Base-by-base conservation (phyloP, 805 yeast species). In the Vanderwaltozyma yarrowii region DNA sequence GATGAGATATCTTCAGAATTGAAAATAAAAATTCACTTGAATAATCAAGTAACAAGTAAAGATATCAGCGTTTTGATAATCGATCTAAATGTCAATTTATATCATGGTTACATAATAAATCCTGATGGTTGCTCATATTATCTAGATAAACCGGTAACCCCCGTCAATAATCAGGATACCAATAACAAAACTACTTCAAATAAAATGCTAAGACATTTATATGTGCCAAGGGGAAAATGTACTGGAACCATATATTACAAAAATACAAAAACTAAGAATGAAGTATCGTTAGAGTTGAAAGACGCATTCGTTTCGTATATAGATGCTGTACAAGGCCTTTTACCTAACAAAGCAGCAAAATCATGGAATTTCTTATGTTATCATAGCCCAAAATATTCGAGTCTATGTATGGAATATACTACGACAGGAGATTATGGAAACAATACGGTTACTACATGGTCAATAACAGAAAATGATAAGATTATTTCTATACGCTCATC, bases 321-420 rank as follows among this genome's bases (percentile, higher is more conserved):
- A 36, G 81, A 80, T 81, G 95, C 95, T 1, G 67, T 84, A 45
- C 95, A 86, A 63, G 95, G 94, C 42, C 78, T 86, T 84, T 78
- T 82, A 60, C 95, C 95, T 13, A 92, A 83, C 62, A 94, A 85
- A 58, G 92, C 94, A 13, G 95, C 95, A 36, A 77, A 83, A 43
- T 61, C 78, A 14, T 85, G 95, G 95, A 86, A 85, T 64, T 86
- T 86, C 57, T 61, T 81, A 47, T 76, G 80, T 61, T 86, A 80
- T 68, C 88, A 80, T 58, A 76, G 84, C 28, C 69, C 69, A 23
- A 64, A 71, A 37, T 67, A 67, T 50, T 67, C 83, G n/a, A 81
- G 79, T 3, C 71, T 82, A 12, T 73, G 78, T 47, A 84, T 85
- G 92, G 94, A 86, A 60, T 85, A 79, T 66, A 78, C 84, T 30